Conservation (phyloP, 345 rosid species). For the Orychophragmus violaceus region DNA sequence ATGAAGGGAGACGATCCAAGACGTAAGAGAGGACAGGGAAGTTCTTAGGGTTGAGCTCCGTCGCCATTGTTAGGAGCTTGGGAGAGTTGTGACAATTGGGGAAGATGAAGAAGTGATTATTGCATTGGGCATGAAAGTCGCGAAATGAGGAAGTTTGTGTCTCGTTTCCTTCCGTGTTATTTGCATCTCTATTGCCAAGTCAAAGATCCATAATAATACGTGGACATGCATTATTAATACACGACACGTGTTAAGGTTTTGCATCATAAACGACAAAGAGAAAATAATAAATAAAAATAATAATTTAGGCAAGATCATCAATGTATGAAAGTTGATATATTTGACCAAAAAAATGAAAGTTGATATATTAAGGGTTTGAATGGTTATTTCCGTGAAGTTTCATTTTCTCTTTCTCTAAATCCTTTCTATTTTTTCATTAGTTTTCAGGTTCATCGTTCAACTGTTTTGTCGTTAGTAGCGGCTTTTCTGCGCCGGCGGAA, state of each 20-base stretch:
- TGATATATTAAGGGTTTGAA: too few species aligned
- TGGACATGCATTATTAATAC: neutral
- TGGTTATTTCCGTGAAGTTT: too few species aligned
- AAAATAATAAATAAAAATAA: neutral
- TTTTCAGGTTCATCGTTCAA: too few species aligned
- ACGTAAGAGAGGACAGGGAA: conserved; percentile 90
- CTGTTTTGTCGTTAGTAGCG: too few species aligned
- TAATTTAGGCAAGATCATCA: neutral
- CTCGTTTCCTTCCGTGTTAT: neutral
- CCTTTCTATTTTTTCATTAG: too few species aligned
- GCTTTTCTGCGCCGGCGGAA: too few species aligned
- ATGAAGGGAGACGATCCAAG: conserved; percentile 63
- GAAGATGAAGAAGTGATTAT: conserved; percentile 3
- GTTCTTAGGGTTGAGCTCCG: conserved; percentile 60
- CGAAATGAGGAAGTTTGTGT: neutral
- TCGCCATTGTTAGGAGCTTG: conserved; percentile 7
- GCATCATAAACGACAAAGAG: neutral
- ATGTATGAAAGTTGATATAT: too few species aligned
- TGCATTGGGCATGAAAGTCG: conserved; percentile 10
- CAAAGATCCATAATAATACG: conserved; percentile 16
- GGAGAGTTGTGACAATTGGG: neutral
- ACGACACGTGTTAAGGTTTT: neutral
- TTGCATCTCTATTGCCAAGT: conserved; percentile 24
- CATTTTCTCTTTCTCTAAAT: too few species aligned
- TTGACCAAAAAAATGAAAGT: too few species aligned